A percentile compares a stretch with the other conserved stretches of the same genome.
Evolutionary conservation across 2,329 filamentous ascomycete species (phyloP).

Genomic region (Colletotrichum chrysophilum): DNA sequence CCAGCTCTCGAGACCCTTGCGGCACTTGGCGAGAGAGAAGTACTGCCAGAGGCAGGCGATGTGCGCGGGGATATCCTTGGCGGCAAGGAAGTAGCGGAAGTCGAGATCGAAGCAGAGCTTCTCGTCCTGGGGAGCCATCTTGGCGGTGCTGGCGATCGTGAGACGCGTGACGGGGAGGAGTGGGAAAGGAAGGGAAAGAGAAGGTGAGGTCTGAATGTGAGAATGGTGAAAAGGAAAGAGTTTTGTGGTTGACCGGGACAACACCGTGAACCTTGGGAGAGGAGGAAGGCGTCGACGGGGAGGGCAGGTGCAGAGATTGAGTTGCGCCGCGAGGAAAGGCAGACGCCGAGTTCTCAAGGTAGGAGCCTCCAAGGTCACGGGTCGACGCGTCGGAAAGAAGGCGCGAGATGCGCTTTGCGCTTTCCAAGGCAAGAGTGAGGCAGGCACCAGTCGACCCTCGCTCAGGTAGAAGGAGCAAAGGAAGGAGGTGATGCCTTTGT

Average conservation of each 20-base stretch:
- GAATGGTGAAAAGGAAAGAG: not conserved
- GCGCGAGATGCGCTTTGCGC: not conserved
- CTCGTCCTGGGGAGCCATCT: not conserved
- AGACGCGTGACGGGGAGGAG: not conserved
- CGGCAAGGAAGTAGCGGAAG: not conserved
- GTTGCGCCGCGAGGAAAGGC: not conserved
- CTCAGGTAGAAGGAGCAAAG: not conserved
- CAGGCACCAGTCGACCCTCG: not conserved
- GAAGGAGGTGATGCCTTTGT: not conserved
- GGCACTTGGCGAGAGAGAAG: not conserved
- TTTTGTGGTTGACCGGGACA: not conserved
- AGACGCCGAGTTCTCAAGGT: not conserved
- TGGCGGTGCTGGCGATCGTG: not conserved
- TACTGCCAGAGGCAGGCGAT: not conserved
- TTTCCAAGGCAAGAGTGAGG: not conserved
- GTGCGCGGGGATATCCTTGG: not conserved
- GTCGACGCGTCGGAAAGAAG: not conserved
- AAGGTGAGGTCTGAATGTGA: not conserved
- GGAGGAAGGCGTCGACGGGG: not conserved
- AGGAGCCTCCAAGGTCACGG: not conserved
- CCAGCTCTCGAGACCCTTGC: not conserved
- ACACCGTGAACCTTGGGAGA: not conserved
- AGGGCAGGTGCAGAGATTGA: not conserved
- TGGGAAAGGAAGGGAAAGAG: not conserved
- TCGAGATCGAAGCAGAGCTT: not conserved